Evolutionary conservation across 169 alveolate genomes (phyloP).

Genomic region (Plasmodium yoelii): DNA sequence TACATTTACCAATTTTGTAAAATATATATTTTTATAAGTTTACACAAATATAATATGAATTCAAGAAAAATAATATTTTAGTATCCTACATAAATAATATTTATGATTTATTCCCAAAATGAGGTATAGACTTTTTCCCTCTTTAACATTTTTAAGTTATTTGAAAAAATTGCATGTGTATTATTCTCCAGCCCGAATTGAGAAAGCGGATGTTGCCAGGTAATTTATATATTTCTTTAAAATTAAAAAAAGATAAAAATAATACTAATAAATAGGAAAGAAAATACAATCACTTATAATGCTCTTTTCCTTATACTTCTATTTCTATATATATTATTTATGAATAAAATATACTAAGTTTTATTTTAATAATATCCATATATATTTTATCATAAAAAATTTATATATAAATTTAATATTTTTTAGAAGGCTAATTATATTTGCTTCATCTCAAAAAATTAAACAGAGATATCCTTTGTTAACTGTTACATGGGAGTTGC

Average conservation of each 20-base stretch:
- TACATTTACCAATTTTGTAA: too few species aligned
- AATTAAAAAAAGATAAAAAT: background rate
- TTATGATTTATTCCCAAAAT: constrained; percentile 2
- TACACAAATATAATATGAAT: too few species aligned
- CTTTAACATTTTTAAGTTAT: constrained; percentile 48
- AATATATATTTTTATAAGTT: too few species aligned
- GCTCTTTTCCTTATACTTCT: background rate
- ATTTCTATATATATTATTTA: background rate
- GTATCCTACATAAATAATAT: too few species aligned
- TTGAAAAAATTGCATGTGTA: constrained; percentile 41
- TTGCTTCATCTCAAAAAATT: constrained; percentile 83
- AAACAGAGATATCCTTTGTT: constrained; percentile 82
- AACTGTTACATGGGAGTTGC: constrained; percentile 86
- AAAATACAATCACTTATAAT: background rate
- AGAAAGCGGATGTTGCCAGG: constrained; percentile 76
- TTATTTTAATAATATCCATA: background rate
- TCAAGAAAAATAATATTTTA: too few species aligned
- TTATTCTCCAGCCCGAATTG: constrained; percentile 60
- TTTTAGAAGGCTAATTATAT: constrained; percentile 80
- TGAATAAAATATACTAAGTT: too few species aligned
- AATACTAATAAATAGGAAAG: background rate
- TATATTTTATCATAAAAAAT: background rate
- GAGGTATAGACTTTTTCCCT: constrained; percentile 74
- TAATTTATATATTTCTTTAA: background rate
- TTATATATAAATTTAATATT: background rate